Base-by-base conservation (phyloP, 2,329 filamentous ascomycete genomes). In the Ascosphaera acerosa region DNA sequence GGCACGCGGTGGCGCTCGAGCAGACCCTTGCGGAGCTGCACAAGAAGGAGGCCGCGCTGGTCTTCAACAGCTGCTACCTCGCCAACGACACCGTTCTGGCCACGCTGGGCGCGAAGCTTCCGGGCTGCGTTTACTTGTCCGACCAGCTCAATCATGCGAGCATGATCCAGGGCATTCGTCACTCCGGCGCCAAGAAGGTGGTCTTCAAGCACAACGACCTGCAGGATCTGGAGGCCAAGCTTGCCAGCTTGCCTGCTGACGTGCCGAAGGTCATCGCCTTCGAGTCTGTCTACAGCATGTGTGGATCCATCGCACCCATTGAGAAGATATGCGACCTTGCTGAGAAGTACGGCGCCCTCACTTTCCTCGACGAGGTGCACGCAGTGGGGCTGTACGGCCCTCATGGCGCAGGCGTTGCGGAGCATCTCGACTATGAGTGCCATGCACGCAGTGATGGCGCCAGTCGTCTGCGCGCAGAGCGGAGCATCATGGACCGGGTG, bases 281-380 rank as follows among this genome's bases (percentile, higher is more conserved):
- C 40, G 87, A 97, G 57, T 91, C 81, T 18, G 87, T 97, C 3
- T 97, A 97, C 58, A 91, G 81, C 59, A 97, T 97, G 87, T 97
- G 87, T 49, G 87, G 87, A 38, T 91, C 81, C 10, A 78, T 97
- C 48, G 87, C 81, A 0, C 87, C 87, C 1, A 97, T 97, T 42
- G 78, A 82, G 55, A 74, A 74, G 47, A 94, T 97, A 38, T 94
- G 84, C 51, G 81, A 97, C 49, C 59, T 97, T 33, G 84, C 87
- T 6, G 82, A 94, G 38, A 92, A 91, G 59, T 97, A 97, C 50
- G 87, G 87, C 35, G 87, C 87, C 23, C 71, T 97, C 39, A 97
- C 87, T 43, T 97, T 97, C 53, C 62, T 92, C 49, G 87, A 97
- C 49, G 87, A 97, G 67, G 87, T 97, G 37, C 87, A 97, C 57